A percentile compares a stretch with the other conserved stretches of the same genome.
Conservation (phyloP, 2,329 filamentous ascomycete species). For the Xylariomycetidae sp. region DNA sequence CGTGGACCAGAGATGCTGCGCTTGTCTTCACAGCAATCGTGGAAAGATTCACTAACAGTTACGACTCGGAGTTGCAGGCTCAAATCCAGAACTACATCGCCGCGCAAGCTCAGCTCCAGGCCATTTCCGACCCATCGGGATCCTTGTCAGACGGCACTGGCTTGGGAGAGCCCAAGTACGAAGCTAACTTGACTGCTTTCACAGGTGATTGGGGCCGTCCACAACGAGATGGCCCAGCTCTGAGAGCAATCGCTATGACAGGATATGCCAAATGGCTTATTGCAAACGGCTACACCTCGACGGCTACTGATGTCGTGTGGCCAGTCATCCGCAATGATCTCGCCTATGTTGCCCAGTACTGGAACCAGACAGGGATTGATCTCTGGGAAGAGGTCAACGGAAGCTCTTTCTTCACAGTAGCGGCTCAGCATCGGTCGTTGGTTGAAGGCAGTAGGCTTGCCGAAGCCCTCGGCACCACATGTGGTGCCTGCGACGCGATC, state of each 20-base stretch:
- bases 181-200: constrained; percentile 59
- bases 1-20: constrained; percentile 73
- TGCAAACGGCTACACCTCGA: constrained; percentile 56
- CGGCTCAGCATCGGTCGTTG: constrained; percentile 64
- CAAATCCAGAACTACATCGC: constrained; percentile 65
- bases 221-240: constrained; percentile 73
- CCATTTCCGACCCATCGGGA: constrained; percentile 66
- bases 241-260: constrained; percentile 70
- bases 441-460: constrained; percentile 66
- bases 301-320: constrained; percentile 58
- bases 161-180: constrained; percentile 71
- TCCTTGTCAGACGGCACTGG: constrained; percentile 45
- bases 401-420: constrained; percentile 74
- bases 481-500: constrained; percentile 55
- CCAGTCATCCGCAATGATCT: constrained; percentile 74
- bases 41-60: constrained; percentile 58
- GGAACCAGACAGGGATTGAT: constrained; percentile 64
- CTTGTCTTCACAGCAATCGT: constrained; percentile 65
- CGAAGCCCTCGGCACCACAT: constrained; percentile 54
- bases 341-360: constrained; percentile 69
- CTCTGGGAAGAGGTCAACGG: constrained; percentile 80
- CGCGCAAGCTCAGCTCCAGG: constrained; percentile 63
- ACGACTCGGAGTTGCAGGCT: constrained; percentile 52
- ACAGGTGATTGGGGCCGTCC: constrained; percentile 71
- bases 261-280: constrained; percentile 70